Evolutionary conservation across 176 grass and related monocot species (phyloP).

Genomic region (Hyparrhenia diplandra): DNA sequence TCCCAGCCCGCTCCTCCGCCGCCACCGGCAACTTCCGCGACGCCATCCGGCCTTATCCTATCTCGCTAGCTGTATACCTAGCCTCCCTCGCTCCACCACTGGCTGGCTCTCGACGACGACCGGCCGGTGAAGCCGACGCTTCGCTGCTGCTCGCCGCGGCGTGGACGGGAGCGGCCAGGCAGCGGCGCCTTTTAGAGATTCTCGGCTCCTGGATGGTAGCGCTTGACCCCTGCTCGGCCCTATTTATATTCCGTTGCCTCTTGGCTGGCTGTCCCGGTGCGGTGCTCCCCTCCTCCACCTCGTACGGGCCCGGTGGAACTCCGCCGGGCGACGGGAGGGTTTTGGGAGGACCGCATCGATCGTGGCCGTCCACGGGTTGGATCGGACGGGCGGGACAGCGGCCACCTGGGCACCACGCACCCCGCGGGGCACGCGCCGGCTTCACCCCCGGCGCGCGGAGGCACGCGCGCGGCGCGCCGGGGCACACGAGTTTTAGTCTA

Average conservation of each 20-base stretch:
- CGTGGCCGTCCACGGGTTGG: background rate
- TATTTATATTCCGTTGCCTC: conserved; percentile 42
- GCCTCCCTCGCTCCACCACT: no score
- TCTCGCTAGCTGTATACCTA: no score
- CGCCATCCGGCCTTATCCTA: background rate
- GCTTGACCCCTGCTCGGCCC: conserved; percentile 5
- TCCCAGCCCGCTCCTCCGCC: conserved; percentile 16
- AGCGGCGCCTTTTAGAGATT: conserved; percentile 35
- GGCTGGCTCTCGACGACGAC: background rate
- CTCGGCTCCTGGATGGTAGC: conserved; percentile 38
- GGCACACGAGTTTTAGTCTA: conserved; percentile 16
- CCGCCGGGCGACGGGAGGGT: no score
- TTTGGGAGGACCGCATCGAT: no score
- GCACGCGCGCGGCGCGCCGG: conserved; percentile 29
- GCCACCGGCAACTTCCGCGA: conserved; percentile 22
- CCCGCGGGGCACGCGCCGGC: conserved; percentile 17
- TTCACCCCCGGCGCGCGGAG: background rate
- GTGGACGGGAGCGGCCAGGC: conserved; percentile 16
- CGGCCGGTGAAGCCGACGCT: background rate
- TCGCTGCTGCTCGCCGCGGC: background rate
- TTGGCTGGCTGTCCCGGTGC: background rate
- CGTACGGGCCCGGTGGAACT: background rate
- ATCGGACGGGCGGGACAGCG: background rate
- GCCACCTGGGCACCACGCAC: conserved; percentile 10
- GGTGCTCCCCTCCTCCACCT: background rate